phyloP scores from a whole-genome alignment of 768 basidiomycete genomes.

The Phlebiopsis flavidoalba region DNA sequence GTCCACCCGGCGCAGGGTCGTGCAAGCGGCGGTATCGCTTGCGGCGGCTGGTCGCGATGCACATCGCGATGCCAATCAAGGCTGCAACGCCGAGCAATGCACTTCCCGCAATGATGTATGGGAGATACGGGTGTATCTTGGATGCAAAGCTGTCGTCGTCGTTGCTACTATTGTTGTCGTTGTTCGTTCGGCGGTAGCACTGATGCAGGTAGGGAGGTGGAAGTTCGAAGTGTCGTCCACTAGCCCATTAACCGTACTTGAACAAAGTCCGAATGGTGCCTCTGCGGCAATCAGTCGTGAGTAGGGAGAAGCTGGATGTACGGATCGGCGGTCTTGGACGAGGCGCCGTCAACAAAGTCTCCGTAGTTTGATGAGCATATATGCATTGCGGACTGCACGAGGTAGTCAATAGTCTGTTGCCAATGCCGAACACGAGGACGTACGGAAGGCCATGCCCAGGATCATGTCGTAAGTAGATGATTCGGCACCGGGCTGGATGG shows the following conservation, averaged over 20 bases:
- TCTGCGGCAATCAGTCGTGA: slow-evolving; percentile 18
- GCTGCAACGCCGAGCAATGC: slow-evolving; percentile 18
- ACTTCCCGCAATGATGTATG: slow-evolving; percentile 26
- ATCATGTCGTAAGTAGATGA: slow-evolving; percentile 26
- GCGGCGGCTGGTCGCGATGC: slow-evolving; percentile 13
- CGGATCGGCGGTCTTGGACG: slow-evolving; percentile 24
- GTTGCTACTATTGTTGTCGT: slow-evolving; percentile 10
- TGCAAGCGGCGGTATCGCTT: slow-evolving; percentile 21
- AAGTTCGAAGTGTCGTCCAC: slow-evolving; percentile 25
- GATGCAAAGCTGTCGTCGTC: slow-evolving; percentile 13
- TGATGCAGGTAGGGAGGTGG: slow-evolving; percentile 19
- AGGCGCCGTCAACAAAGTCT: slow-evolving; percentile 28
- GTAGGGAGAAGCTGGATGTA: slow-evolving; percentile 30
- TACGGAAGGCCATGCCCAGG: slow-evolving; percentile 33
- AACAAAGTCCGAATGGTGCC: slow-evolving; percentile 30
- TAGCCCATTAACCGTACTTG: slow-evolving; percentile 24
- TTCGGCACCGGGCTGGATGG: slow-evolving; percentile 18
- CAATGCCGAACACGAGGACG: slow-evolving; percentile 10
- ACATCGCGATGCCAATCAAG: slow-evolving; percentile 15
- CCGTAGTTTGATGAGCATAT: slow-evolving; percentile 32
- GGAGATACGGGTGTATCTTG: slow-evolving; percentile 22
- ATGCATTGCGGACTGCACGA: slow-evolving; percentile 31
- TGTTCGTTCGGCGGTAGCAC: slow-evolving; percentile 14
- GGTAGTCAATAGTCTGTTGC: background rate
- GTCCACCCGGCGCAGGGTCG: slow-evolving; percentile 23